Percentiles rank a stretch among this genome's conserved stretches.
These are phyloP conservation scores for Scheffersomyces insectosa DNA, from an alignment of 1,139 yeast genomes.

Conservation along the genomic window DNA sequence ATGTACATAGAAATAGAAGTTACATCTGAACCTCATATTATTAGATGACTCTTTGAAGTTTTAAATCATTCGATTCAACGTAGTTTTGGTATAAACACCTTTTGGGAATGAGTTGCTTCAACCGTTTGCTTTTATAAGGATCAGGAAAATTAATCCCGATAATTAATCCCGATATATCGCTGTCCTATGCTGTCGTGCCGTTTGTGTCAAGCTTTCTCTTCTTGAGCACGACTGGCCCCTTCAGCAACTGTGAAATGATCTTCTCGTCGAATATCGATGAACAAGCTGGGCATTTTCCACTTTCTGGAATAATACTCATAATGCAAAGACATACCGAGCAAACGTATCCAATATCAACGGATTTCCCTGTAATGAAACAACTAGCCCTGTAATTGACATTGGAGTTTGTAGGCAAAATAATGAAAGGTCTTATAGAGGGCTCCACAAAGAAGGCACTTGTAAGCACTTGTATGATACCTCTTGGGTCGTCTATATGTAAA, in stretches of 20 bases:
- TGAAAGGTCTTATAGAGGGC: conserved; percentile 71
- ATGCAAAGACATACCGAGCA: conserved; percentile 93
- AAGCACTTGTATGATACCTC: conserved; percentile 70
- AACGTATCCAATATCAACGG: conserved; percentile 91
- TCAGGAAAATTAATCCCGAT: background rate
- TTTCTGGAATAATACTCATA: conserved; percentile 60
- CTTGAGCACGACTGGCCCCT: conserved; percentile 53
- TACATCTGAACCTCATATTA: background rate
- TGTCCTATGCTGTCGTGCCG: background rate
- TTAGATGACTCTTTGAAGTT: no score
- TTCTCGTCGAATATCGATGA: conserved; percentile 53
- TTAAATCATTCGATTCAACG: no score
- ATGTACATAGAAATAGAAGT: background rate
- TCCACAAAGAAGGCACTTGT: conserved; percentile 76
- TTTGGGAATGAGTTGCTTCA: no score
- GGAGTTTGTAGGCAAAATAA: conserved; percentile 81
- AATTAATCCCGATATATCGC: no score
- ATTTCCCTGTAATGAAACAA: conserved; percentile 84
- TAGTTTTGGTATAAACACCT: no score
- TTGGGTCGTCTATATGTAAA: conserved; percentile 69
- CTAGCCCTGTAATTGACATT: conserved; percentile 94
- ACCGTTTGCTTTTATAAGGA: background rate
- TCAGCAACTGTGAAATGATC: conserved; percentile 39
- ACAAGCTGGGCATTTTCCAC: conserved; percentile 59
- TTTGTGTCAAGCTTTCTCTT: conserved; percentile 28